A percentile compares a stretch with the other conserved stretches of the same genome.
Evolutionary conservation across 129 eudicot species (phyloP).

Genomic region (Tagetes patula): DNA sequence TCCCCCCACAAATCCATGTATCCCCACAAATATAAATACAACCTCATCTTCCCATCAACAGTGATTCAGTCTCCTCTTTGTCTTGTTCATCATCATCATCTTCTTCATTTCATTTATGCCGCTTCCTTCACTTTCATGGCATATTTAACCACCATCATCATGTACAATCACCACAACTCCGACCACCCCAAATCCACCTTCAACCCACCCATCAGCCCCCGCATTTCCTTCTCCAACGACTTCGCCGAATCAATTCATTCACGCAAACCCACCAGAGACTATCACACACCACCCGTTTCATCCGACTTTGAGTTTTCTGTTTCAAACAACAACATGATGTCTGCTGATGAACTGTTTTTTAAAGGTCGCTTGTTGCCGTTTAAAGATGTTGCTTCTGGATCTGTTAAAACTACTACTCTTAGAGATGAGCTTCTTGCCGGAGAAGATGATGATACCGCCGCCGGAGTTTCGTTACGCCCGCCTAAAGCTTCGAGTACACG

Average conservation of each 20-base stretch:
- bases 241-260: constrained; percentile 53
- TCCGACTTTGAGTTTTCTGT: constrained; percentile 87
- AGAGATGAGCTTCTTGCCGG: constrained; percentile 75
- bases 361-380: constrained; percentile 74
- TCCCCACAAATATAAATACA: constrained; percentile 42
- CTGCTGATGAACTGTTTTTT: constrained; percentile 76
- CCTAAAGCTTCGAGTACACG: constrained; percentile 52
- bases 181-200: constrained; percentile 39
- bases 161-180: constrained; percentile 39
- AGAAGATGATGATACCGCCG: constrained; percentile 45
- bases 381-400: constrained; percentile 39
- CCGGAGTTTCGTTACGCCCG: constrained; percentile 46
- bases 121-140: constrained; percentile 34
- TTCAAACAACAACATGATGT: constrained; percentile 55
- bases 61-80: constrained; percentile 36
- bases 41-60: constrained; percentile 39
- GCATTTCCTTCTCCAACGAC: constrained; percentile 89
- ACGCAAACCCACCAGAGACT: constrained; percentile 32
- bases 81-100: constrained; percentile 16
- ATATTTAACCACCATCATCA: constrained; percentile 20
- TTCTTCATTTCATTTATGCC: constrained; percentile 34
- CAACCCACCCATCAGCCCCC: constrained; percentile 53
- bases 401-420: constrained; percentile 44
- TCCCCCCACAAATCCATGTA: constrained; percentile 33
- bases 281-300: constrained; percentile 50